A percentile compares a stretch with the other conserved stretches of the same genome.
Conservation (phyloP, 2,329 filamentous ascomycete genomes). For the Domatiomyces catenatus region DNA sequence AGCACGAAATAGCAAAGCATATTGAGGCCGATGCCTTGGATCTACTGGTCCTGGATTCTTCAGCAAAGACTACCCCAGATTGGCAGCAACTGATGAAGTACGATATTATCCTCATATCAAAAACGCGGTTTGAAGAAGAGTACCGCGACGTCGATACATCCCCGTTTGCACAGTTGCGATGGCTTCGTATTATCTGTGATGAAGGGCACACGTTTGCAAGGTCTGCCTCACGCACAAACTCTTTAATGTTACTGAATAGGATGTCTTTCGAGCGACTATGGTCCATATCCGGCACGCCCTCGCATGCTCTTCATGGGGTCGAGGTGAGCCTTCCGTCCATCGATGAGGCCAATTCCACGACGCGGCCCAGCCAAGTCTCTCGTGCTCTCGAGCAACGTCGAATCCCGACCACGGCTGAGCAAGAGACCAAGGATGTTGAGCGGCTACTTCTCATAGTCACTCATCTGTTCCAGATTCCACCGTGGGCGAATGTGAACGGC, state of each 20-base stretch:
- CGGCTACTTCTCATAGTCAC: constrained; percentile 50
- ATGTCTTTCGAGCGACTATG: constrained; percentile 56
- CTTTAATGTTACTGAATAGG: constrained; percentile 38
- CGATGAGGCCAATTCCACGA: constrained; percentile 20
- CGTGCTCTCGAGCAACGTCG: constrained; percentile 11
- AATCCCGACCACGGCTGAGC: constrained; percentile 28
- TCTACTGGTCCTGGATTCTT: constrained; percentile 46
- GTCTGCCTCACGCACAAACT: constrained; percentile 42
- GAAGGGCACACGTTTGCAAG: constrained; percentile 79
- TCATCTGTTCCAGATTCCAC: constrained; percentile 59
- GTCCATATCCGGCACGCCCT: constrained; percentile 84
- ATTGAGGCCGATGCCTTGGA: constrained; percentile 44
- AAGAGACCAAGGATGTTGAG: constrained; percentile 49
- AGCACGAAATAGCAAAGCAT: constrained; percentile 64
- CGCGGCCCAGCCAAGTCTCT: constrained; percentile 7
- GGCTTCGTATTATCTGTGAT: constrained; percentile 79
- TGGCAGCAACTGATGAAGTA: constrained; percentile 45
- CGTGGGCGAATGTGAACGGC: constrained; percentile 55
- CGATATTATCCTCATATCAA: constrained; percentile 67
- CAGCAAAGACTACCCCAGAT: constrained; percentile 39
- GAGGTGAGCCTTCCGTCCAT: constrained; percentile 40
- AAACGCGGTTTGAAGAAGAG: constrained; percentile 55
- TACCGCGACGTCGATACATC: constrained; percentile 42
- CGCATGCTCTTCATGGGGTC: constrained; percentile 64
- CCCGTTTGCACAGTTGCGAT: constrained; percentile 56